phyloP scores from a whole-genome alignment of 2,329 filamentous ascomycete genomes.

The Thielaviopsis punctulata region DNA sequence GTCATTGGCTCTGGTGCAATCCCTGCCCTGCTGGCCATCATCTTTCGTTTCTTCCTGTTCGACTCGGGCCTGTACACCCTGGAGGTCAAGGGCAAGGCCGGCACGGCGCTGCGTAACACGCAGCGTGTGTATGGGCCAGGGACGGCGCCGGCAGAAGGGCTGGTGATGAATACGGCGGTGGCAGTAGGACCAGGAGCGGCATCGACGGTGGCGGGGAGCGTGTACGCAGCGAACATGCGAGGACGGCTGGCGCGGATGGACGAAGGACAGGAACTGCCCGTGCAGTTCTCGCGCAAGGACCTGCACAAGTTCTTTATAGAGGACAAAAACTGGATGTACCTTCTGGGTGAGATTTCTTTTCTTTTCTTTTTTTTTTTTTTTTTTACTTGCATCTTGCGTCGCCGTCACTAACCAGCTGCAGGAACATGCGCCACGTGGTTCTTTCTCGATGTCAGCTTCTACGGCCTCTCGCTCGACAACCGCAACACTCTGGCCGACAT shows the following conservation, averaged over 20 bases:
- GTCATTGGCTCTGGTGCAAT: constrained; percentile 48
- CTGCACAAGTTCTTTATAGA: constrained; percentile 33
- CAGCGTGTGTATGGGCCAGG: constrained; percentile 35
- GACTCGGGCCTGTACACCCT: constrained; percentile 49
- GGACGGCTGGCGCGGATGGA: constrained; percentile 13
- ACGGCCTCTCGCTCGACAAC: constrained; percentile 35
- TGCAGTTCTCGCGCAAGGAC: constrained; percentile 32
- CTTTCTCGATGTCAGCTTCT: constrained; percentile 39
- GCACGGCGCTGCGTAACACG: constrained; percentile 40
- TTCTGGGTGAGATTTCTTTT: constrained; percentile 19
- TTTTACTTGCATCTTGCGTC: constrained; percentile 12
- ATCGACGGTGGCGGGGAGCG: constrained; percentile 12
- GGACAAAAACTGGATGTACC: constrained; percentile 29
- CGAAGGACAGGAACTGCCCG: constrained; percentile 20
- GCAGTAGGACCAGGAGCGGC: neutral
- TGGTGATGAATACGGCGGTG: constrained; percentile 12
- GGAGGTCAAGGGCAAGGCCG: constrained; percentile 45
- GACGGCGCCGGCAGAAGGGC: constrained; percentile 9
- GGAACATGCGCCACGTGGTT: constrained; percentile 34
- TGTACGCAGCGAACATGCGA: constrained; percentile 19
- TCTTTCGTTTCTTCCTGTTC: constrained; percentile 49
- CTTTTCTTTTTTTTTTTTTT: constrained; percentile 1
- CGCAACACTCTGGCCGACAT: constrained; percentile 25
- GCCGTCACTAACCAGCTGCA: too few relatives aligned
- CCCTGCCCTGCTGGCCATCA: constrained; percentile 44